Evolutionary conservation across 1,284 basidiomycete species (phyloP).

Genomic region (Ceratobasidium sp.): DNA sequence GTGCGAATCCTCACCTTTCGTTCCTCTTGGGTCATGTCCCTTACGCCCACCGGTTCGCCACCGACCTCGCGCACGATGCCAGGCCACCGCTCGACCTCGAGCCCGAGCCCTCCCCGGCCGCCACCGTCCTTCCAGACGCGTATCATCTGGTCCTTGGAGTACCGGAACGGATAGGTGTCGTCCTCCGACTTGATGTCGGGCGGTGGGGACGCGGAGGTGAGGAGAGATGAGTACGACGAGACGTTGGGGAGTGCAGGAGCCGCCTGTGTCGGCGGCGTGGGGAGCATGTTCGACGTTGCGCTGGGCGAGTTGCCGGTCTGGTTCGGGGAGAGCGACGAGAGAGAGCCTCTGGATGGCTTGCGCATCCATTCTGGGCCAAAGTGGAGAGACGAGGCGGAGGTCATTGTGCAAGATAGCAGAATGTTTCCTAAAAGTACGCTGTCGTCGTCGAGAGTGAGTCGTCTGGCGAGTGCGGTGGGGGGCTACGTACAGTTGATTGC

Average conservation of each 20-base stretch:
- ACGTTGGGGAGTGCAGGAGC: constrained; percentile 58
- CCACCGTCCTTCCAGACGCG: constrained; percentile 83
- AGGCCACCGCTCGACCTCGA: constrained; percentile 86
- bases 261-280: constrained; percentile 44
- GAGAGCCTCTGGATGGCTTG: constrained; percentile 60
- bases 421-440: constrained; percentile 6
- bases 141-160: constrained; percentile 85
- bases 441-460: not conserved
- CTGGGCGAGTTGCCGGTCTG: constrained; percentile 65
- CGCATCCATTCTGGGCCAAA: constrained; percentile 92
- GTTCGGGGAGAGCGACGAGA: constrained; percentile 50
- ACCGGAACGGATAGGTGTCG: constrained; percentile 79
- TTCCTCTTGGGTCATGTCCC: constrained; percentile 82
- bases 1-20: constrained; percentile 71
- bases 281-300: constrained; percentile 45
- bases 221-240: constrained; percentile 81
- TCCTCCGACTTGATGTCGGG: constrained; percentile 64
- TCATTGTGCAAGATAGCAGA: constrained; percentile 58
- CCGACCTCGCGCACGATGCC: constrained; percentile 81
- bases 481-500: constrained; percentile 18
- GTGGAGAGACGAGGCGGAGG: constrained; percentile 72
- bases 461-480: not conserved
- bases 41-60: constrained; percentile 74
- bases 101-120: constrained; percentile 73
- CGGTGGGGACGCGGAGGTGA: constrained; percentile 61